Conservation (phyloP, 2,329 filamentous ascomycete species). For the Alternaria arborescens region DNA sequence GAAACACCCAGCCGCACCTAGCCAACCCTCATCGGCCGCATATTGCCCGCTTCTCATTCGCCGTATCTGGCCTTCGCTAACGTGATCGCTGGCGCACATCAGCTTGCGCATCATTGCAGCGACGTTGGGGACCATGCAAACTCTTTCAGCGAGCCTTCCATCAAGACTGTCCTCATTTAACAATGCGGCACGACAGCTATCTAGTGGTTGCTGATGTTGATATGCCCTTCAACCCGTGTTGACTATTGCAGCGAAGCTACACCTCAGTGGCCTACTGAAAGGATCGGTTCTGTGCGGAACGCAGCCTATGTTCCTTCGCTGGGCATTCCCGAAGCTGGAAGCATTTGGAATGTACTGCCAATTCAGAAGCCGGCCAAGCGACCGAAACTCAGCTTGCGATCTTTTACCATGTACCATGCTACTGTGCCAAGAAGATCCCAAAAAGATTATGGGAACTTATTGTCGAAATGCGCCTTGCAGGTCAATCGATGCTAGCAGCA, state of each 20-base stretch:
- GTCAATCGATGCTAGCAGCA: background rate
- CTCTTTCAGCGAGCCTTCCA: background rate
- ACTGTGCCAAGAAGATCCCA: background rate
- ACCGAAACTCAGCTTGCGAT: constrained; percentile 2
- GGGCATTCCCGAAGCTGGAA: constrained; percentile 7
- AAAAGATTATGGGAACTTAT: background rate
- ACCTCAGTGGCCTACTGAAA: background rate
- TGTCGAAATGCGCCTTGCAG: background rate
- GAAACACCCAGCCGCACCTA: constrained; percentile 21
- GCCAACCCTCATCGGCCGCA: constrained; percentile 28
- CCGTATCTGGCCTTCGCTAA: constrained; percentile 24
- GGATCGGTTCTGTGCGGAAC: constrained; percentile 16
- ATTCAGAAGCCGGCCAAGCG: background rate
- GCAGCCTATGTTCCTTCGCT: constrained; percentile 1
- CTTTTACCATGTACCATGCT: background rate
- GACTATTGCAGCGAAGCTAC: background rate
- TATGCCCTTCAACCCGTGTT: background rate
- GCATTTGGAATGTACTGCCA: background rate
- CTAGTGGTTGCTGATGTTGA: background rate
- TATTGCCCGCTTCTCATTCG: constrained; percentile 29
- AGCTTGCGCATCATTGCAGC: constrained; percentile 14
- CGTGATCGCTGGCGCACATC: constrained; percentile 24
- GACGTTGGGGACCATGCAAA: background rate
- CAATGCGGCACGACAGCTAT: background rate
- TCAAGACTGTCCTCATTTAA: background rate